Conservation (phyloP, 2,329 filamentous ascomycete genomes). For the Talaromyces sp. region DNA sequence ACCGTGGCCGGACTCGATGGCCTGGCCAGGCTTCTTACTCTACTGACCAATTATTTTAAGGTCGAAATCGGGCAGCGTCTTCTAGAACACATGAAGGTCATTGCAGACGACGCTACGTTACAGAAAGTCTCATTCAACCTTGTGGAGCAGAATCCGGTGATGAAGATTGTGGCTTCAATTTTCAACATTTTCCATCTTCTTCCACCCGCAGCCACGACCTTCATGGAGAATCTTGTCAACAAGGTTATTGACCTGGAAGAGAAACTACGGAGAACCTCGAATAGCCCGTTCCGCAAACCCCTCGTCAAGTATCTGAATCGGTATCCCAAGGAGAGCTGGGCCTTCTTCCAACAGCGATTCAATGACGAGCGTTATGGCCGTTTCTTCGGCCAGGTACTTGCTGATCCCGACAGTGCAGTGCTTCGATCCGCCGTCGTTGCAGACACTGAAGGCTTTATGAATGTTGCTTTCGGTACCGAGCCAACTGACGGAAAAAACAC, state of each 20-base stretch:
- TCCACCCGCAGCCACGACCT: conserved; percentile 79
- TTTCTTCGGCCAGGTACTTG: conserved; percentile 82
- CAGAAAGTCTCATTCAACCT: conserved; percentile 92
- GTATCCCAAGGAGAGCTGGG: conserved; percentile 84
- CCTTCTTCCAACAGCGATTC: conserved; percentile 70
- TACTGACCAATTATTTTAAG: conserved; percentile 98
- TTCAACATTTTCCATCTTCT: conserved; percentile 97
- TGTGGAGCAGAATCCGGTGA: conserved; percentile 84
- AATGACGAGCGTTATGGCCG: conserved; percentile 83
- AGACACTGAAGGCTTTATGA: conserved; percentile 67
- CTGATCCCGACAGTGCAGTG: conserved; percentile 66
- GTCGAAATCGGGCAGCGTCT: conserved; percentile 91
- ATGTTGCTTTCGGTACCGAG: conserved; percentile 59
- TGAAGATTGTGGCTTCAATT: conserved; percentile 92
- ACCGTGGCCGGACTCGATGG: conserved; percentile 88
- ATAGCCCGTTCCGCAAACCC: conserved; percentile 85
- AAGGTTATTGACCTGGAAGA: conserved; percentile 85
- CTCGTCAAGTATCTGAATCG: conserved; percentile 90
- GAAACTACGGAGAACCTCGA: conserved; percentile 75
- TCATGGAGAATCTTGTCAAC: conserved; percentile 85
- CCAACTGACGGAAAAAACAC: conserved; percentile 64
- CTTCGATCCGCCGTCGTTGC: conserved; percentile 69
- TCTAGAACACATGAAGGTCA: conserved; percentile 88
- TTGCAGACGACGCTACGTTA: conserved; percentile 72
- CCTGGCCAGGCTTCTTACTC: conserved; percentile 76